Conservation (phyloP, 768 basidiomycete genomes). For the Boletus rex-veris region DNA sequence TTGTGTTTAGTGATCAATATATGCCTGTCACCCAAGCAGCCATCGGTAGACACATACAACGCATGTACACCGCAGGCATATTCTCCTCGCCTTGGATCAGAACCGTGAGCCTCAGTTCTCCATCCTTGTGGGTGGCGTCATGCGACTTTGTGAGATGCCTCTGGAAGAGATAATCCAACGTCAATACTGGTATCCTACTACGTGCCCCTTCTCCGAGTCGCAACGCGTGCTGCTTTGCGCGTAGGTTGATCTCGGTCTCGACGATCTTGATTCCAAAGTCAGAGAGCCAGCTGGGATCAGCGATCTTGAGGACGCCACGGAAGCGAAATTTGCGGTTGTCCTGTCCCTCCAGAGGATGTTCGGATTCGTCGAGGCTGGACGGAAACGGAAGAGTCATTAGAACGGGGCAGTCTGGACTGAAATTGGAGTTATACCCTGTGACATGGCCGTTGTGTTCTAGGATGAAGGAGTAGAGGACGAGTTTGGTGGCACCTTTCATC, state of each 20-base stretch:
- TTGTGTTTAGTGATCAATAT: neutral
- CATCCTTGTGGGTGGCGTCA: slow-evolving; percentile 13
- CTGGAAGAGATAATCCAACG: slow-evolving; percentile 35
- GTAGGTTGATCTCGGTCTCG: slow-evolving; percentile 41
- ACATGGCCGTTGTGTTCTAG: slow-evolving; percentile 26
- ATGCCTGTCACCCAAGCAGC: neutral
- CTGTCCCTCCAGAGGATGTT: slow-evolving; percentile 33
- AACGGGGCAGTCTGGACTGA: neutral
- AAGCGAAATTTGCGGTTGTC: slow-evolving; percentile 41
- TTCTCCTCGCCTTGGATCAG: slow-evolving; percentile 41
- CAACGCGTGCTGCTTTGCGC: slow-evolving; percentile 33
- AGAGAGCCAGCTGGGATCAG: slow-evolving; percentile 48
- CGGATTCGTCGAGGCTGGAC: slow-evolving; percentile 47
- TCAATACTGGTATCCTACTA: slow-evolving; percentile 25
- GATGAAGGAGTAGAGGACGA: slow-evolving; percentile 29
- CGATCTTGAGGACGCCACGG: slow-evolving; percentile 49
- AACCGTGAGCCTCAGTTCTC: slow-evolving; percentile 34
- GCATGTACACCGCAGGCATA: slow-evolving; percentile 40
- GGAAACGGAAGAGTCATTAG: slow-evolving; percentile 1
- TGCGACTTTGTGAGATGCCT: slow-evolving; percentile 13
- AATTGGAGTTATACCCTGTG: slow-evolving; percentile 20
- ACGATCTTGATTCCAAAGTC: slow-evolving; percentile 40
- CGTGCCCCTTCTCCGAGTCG: slow-evolving; percentile 14
- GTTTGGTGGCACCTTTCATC: slow-evolving; percentile 5
- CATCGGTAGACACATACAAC: slow-evolving; percentile 23